Conservation (phyloP, 78 protist genomes). For the Chrysochromulina tobinii region DNA sequence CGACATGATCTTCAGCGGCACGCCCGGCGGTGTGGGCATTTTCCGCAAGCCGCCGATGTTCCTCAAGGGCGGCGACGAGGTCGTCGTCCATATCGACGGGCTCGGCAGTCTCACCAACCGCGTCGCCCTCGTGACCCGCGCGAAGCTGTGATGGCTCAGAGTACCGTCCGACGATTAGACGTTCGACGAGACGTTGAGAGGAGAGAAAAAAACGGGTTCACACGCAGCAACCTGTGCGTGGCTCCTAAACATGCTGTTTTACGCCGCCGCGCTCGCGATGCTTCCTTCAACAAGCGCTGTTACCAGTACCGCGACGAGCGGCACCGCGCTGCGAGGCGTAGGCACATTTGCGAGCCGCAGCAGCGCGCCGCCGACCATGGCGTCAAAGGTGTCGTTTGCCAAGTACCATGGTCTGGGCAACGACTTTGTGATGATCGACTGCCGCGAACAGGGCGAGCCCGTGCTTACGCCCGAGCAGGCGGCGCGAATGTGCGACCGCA, state of each 20-base stretch:
- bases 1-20: slow-evolving; percentile 66
- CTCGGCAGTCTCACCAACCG: slow-evolving; percentile 45
- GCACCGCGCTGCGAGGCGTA: no score
- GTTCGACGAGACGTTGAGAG: no score
- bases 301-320: no score
- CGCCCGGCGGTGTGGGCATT: slow-evolving; percentile 64
- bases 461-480: not conserved
- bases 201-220: no score
- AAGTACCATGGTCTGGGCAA: slow-evolving; percentile 21
- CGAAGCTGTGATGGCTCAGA: no score
- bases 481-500: not conserved
- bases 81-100: slow-evolving; percentile 52
- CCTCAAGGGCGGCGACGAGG: slow-evolving; percentile 51
- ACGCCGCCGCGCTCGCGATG: no score
- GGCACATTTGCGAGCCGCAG: no score
- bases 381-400: not conserved
- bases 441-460: not conserved
- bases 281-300: not conserved
- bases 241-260: no score
- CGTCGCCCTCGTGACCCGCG: not conserved
- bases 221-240: no score
- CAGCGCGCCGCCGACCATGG: no score
- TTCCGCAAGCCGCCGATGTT: slow-evolving; percentile 55
- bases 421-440: slow-evolving; percentile 2
- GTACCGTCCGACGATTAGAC: no score